Conservation (phyloP, 2,329 filamentous ascomycete species). For the Chaetomiaceae sp. region DNA sequence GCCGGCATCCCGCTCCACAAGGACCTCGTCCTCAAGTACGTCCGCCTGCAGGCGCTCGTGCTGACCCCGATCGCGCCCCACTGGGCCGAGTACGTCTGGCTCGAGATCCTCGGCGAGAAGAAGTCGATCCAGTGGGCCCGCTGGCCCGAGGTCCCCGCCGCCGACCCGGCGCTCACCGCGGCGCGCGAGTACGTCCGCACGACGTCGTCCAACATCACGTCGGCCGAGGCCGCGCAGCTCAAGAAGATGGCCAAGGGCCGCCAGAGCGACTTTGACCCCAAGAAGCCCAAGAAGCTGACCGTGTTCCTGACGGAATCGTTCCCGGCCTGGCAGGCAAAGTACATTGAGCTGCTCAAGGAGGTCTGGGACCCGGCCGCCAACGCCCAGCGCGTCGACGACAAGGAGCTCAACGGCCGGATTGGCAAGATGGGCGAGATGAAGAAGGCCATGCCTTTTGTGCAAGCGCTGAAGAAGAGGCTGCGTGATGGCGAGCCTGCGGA, state of each 20-base stretch:
- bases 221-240: slow-evolving; percentile 73
- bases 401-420: slow-evolving; percentile 71
- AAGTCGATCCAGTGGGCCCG: slow-evolving; percentile 72
- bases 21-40: slow-evolving; percentile 71
- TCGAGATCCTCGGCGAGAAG: slow-evolving; percentile 76
- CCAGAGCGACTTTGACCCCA: slow-evolving; percentile 76
- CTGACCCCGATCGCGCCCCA: slow-evolving; percentile 84
- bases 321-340: slow-evolving; percentile 88
- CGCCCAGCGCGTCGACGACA: slow-evolving; percentile 63
- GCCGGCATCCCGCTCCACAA: slow-evolving; percentile 82
- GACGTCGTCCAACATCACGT: slow-evolving; percentile 75
- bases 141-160: slow-evolving; percentile 65
- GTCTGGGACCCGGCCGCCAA: slow-evolving; percentile 59
- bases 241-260: slow-evolving; percentile 96
- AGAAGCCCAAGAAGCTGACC: slow-evolving; percentile 85
- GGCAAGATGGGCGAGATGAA: slow-evolving; percentile 86
- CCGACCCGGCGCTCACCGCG: slow-evolving; percentile 65
- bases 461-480: slow-evolving; percentile 78
- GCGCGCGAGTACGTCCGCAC: slow-evolving; percentile 64
- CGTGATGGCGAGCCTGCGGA: slow-evolving; percentile 62
- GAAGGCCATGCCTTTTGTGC: slow-evolving; percentile 97
- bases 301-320: slow-evolving; percentile 77
- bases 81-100: slow-evolving; percentile 92
- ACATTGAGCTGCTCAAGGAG: slow-evolving; percentile 72
- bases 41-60: slow-evolving; percentile 62